Evolutionary conservation across 345 rosid species (phyloP).

Genomic region (Rhizophora mangle): DNA sequence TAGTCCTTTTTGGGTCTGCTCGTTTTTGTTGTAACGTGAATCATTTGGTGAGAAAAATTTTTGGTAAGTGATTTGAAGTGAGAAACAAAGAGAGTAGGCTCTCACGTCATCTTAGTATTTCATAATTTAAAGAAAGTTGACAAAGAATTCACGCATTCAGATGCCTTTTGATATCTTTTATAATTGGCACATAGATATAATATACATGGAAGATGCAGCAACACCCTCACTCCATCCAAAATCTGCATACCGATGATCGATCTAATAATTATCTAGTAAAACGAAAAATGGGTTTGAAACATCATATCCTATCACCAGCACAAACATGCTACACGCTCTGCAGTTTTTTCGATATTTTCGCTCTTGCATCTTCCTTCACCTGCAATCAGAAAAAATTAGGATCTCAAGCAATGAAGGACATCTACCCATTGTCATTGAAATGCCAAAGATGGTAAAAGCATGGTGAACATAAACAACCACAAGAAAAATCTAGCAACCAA

Average conservation of each 20-base stretch:
- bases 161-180: slow-evolving; percentile 16
- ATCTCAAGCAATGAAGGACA: neutral
- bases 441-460: slow-evolving; percentile 3
- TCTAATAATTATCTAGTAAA: neutral
- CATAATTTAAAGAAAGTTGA: no score
- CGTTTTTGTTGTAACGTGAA: no score
- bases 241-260: slow-evolving; percentile 23
- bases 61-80: no score
- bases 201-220: slow-evolving; percentile 16
- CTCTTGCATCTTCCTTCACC: slow-evolving; percentile 45
- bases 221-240: neutral
- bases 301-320: slow-evolving; percentile 13
- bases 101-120: no score
- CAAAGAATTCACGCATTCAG: slow-evolving; percentile 18
- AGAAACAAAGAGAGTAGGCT: no score
- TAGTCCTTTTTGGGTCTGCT: no score
- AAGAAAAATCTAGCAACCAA: no score
- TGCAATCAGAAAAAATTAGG: slow-evolving; percentile 17
- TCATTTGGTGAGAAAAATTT: no score
- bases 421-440: neutral
- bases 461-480: no score
- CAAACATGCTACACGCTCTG: slow-evolving; percentile 42
- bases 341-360: slow-evolving; percentile 43
- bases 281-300: neutral
- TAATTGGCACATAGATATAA: slow-evolving; percentile 20